These are phyloP conservation scores for Paramecium biaurelia DNA, from an alignment of 73 alveolate species.

Conservation along the genomic window DNA sequence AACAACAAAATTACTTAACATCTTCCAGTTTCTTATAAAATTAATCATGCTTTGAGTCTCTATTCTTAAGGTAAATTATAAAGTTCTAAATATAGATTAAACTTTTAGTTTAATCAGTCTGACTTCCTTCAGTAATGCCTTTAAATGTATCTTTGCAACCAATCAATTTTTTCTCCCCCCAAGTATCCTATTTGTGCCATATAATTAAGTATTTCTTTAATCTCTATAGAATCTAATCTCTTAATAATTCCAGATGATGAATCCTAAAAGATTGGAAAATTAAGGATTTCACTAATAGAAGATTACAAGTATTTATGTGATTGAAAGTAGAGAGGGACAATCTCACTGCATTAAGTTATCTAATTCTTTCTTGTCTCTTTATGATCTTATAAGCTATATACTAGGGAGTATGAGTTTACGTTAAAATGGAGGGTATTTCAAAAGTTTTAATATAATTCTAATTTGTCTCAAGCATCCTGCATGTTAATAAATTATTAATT, in stretches of 20 bases:
- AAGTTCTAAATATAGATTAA: background rate
- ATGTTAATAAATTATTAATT: background rate
- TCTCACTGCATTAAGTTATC: background rate
- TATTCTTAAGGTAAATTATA: slow-evolving; percentile 1
- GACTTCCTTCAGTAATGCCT: slow-evolving; percentile 20
- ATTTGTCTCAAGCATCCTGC: background rate
- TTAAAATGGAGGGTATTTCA: background rate
- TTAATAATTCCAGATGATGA: background rate
- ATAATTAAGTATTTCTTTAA: background rate
- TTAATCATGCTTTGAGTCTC: background rate
- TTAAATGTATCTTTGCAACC: slow-evolving; percentile 3
- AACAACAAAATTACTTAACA: background rate
- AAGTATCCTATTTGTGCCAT: slow-evolving; percentile 3
- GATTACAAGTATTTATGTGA: background rate
- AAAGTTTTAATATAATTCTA: background rate
- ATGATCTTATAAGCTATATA: background rate
- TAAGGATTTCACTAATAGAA: background rate
- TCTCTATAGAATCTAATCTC: background rate
- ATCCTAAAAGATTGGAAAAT: background rate
- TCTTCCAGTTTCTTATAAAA: slow-evolving; percentile 27
- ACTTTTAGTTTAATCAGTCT: background rate
- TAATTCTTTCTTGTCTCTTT: background rate
- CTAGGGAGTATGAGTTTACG: background rate
- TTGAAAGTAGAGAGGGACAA: background rate
- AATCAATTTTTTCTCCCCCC: slow-evolving; percentile 32